Base-by-base conservation (phyloP, 1,139 yeast genomes). In the Saccharomycopsis phalli region DNA sequence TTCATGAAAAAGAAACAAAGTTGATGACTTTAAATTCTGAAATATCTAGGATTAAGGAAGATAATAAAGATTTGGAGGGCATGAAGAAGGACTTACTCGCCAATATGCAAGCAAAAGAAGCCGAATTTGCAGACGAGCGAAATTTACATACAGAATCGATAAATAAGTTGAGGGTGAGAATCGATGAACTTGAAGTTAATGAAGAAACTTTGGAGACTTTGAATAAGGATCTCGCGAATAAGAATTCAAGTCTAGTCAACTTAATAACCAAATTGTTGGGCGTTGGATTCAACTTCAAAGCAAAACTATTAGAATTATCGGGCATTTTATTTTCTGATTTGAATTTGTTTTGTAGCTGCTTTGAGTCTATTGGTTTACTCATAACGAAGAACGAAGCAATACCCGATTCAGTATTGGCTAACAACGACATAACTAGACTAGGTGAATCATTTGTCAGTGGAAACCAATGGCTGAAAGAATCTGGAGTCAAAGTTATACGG, bases 291-390 rank as follows among this genome's bases (percentile, higher is more conserved):
- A 51, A 56, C 4, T 34, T 61, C 22, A 47, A 50, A 6, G 52
- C 54, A 20, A 54, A 61, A 40, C 43, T 65, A 3, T 43, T 55
- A 35, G 55, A 59, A 44, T 35, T 54, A 32, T 48, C 53, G 26
- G 51, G 49, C 4, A 41, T 53, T n/a, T 38, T 61, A 4, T 56
- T 56, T 34, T 51, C 51, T 1, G 52, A 60, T 30, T 62, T 62
- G 39, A 51, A 54, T 11, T 47, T 57, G 2, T 57, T 60, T 26
- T 51, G 54, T 31, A 22, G 47, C 38, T 63, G 82, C 2, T 63
- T 88, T 40, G 95, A 84, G 53, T 70, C 82, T 2, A 76, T 87
- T 68, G 97, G 97, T 1, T 64, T 88, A 40, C 58, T 81, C 18
- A 61, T 81, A 36, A 65, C 71, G 0, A 62, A 65, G 39, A 74